Percentiles rank a stretch among this genome's conserved stretches.
Conservation (phyloP, 2,329 filamentous ascomycete genomes). For the Ramularia endophylla region DNA sequence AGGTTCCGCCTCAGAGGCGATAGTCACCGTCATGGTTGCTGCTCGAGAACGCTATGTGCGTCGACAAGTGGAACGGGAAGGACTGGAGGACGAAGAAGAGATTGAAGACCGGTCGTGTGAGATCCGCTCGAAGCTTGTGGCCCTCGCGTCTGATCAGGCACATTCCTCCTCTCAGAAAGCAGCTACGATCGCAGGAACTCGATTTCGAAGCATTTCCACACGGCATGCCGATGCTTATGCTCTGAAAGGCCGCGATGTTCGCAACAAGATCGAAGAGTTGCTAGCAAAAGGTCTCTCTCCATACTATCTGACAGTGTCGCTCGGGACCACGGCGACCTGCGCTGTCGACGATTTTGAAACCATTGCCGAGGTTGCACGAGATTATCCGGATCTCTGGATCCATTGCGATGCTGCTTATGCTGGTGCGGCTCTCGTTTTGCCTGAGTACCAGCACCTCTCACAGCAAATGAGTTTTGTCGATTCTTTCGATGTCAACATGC, state of each 20-base stretch:
- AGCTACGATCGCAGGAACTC: conserved; percentile 77
- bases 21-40: conserved; percentile 80
- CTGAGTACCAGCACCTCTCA: conserved; percentile 69
- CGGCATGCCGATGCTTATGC: conserved; percentile 58
- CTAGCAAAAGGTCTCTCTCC: conserved; percentile 67
- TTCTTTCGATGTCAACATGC: conserved; percentile 92
- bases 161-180: conserved; percentile 86
- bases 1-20: conserved; percentile 80
- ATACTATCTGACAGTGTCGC: conserved; percentile 76
- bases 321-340: conserved; percentile 85
- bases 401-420: conserved; percentile 94
- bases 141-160: conserved; percentile 69
- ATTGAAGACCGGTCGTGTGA: conserved; percentile 65
- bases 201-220: conserved; percentile 65
- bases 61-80: conserved; percentile 49
- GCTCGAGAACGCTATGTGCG: conserved; percentile 74
- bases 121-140: conserved; percentile 67
- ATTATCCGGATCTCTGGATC: conserved; percentile 68
- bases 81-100: conserved; percentile 42
- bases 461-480: conserved; percentile 62
- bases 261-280: conserved; percentile 57
- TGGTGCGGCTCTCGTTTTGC: conserved; percentile 73
- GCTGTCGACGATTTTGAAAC: conserved; percentile 75
- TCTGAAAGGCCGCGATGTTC: conserved; percentile 61
- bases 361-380: conserved; percentile 53